A percentile compares a stretch with the other conserved stretches of the same genome.
Conservation (phyloP, 805 yeast species). For the Wickerhamiella cacticola region DNA sequence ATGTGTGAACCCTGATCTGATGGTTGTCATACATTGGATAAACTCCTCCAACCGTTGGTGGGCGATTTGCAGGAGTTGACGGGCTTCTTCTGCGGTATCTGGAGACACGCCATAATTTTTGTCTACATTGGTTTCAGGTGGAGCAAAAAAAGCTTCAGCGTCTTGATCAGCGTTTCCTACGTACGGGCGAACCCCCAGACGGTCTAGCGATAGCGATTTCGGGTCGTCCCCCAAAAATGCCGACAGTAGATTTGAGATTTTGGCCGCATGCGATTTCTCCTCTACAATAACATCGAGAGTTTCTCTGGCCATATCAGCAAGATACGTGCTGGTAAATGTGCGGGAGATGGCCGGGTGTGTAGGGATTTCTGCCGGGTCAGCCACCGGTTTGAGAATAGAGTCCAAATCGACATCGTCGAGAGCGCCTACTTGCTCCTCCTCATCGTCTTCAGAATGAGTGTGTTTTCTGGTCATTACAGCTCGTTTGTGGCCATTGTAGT, state of each 20-base stretch:
- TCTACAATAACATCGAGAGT: slow-evolving; percentile 66
- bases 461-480: slow-evolving; percentile 23
- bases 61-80: slow-evolving; percentile 65
- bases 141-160: slow-evolving; percentile 52
- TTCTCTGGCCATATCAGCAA: slow-evolving; percentile 53
- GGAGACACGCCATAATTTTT: slow-evolving; percentile 40
- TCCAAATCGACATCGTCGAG: slow-evolving; percentile 37
- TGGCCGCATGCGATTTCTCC: slow-evolving; percentile 68
- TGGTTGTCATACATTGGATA: slow-evolving; percentile 58
- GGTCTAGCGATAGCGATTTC: slow-evolving; percentile 38
- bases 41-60: slow-evolving; percentile 80
- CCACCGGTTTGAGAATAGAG: slow-evolving; percentile 60
- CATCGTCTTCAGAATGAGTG: slow-evolving; percentile 15
- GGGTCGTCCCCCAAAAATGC: slow-evolving; percentile 84
- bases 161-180: slow-evolving; percentile 13
- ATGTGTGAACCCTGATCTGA: slow-evolving; percentile 63
- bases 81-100: slow-evolving; percentile 53
- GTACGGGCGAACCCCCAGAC: slow-evolving; percentile 53
- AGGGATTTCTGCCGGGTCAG: slow-evolving; percentile 68
- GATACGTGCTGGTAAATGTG: slow-evolving; percentile 48
- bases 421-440: background rate
- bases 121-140: slow-evolving; percentile 41
- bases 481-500: slow-evolving; percentile 24
- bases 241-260: slow-evolving; percentile 58
- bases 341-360: slow-evolving; percentile 55